Evolutionary conservation across 2,329 filamentous ascomycete species (phyloP).

Genomic region (Leptographium wingfieldii): DNA sequence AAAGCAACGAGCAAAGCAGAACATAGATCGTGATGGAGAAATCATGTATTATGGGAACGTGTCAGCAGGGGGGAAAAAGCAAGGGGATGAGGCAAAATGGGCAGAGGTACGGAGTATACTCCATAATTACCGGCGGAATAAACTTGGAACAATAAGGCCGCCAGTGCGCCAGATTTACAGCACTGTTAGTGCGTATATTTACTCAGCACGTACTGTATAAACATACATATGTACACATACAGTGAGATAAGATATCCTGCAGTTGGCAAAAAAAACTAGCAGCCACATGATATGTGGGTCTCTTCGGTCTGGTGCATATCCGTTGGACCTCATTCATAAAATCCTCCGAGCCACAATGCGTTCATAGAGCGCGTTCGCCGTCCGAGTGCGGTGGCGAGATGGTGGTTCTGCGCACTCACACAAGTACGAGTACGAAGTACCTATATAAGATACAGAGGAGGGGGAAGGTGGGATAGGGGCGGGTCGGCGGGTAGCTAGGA

Average conservation of each 20-base stretch:
- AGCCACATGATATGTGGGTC: neutral
- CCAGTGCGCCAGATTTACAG: too few species aligned
- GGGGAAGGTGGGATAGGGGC: too few species aligned
- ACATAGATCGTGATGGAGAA: neutral
- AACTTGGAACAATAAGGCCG: neutral
- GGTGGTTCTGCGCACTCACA: too few species aligned
- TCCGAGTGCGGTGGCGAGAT: neutral
- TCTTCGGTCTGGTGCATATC: neutral
- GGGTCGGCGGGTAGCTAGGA: too few species aligned
- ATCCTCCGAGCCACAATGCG: neutral
- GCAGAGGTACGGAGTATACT: neutral
- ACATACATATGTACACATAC: neutral
- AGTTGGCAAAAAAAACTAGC: neutral
- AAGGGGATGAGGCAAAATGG: neutral
- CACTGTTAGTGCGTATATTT: too few species aligned
- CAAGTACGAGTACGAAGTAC: neutral
- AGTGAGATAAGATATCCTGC: neutral
- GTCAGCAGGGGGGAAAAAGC: neutral
- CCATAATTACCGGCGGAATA: too few species aligned
- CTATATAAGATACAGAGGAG: neutral
- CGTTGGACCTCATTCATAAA: neutral
- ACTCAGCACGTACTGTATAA: too few species aligned
- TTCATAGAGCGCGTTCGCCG: neutral
- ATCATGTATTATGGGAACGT: neutral
- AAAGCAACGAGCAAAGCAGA: neutral